Base-by-base conservation (phyloP, 352 stramenopile species). In the Globisporangium radiosum region DNA sequence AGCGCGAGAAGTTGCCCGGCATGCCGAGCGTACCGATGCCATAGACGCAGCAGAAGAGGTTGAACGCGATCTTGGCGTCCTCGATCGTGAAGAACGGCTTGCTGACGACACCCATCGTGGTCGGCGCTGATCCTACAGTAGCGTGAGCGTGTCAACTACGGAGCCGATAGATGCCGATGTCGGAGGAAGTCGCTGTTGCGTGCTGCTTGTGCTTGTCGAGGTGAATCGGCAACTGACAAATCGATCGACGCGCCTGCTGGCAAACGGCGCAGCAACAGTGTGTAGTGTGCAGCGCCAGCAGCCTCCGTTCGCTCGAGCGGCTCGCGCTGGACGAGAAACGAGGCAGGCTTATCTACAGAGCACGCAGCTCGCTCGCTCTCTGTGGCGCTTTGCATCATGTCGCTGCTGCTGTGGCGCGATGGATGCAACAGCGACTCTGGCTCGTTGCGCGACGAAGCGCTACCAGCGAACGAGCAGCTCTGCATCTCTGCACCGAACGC, bases 1-100 rank as follows among this genome's bases (percentile, higher is more conserved):
- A 62, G 17, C 64, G 64, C 15, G 64, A 40, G 47, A 62, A 72
- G 56, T 72, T 72, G 10, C 39, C 17, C 17, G 17, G 17, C 17
- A 19, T 19, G 17, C 17, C 17, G 17, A 19, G 17, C 17, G 17
- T 19, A 19, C 17, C 17, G 17, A 19, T 19, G 17, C 17, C 17
- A 19, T 19, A 19, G 17, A 19, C 17, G 17, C 17, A 19, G 17
- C 17, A 19, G 17, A 19, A 19, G 17, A 19, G 17, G 8, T 56
- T 56, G 51, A 56, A 56, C n/a, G 33, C 51, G 38, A 54, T 64
- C 47, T 70, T 70, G 61, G 54, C 53, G 47, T 70, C 63, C 59
- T 70, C 63, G n/a, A 68, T 25, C 14, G 63, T 70, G 15, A 70
- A 68, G 33, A 56, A 56, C 13, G 51, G 15, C 51, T 56, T 56